Evolutionary conservation across 352 stramenopile species (phyloP), one percentile per base, ranked within the genome.

Genomic region (Aphanomyces astaci): DNA sequence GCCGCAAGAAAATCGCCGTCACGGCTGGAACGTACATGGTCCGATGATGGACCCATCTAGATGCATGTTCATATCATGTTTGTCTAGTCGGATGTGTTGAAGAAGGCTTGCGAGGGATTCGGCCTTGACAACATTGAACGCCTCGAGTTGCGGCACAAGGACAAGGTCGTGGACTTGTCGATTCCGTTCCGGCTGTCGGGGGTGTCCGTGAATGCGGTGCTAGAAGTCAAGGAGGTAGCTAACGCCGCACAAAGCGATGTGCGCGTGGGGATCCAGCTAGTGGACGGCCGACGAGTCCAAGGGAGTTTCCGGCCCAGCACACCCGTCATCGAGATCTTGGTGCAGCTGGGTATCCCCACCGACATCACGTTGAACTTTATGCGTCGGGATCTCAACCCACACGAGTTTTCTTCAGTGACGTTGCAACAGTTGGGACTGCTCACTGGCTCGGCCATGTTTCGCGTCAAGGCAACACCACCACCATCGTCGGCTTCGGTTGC

Each of bases 371-470:
- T 95, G n/a, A 86, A 75, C 45, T 95, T 89, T 52, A 71, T 95
- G 72, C 87, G 88, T 33, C 77, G 79, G 0, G 84, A 94, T 66
- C 87, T 95, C 40, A 31, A 69, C 9, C 72, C 57, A 19, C 62
- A 77, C 51, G 71, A 75, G 22, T 89, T 95, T 40, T 51, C 70
- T 10, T 78, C 75, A 49, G 87, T 79, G 4, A 92, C 80, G 13
- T 53, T 95, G 15, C 77, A 86, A 84, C 27, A 53, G 52, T 56
- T 95, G 25, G 87, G 87, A 0, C 83, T 95, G 46, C 30, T 89
- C 55, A 90, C 78, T 62, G 87, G 87, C 5, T 95, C 87, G 33
- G 87, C 81, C 22, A 94, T 95, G 70, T 95, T 95, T 64, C 87
- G 85, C 5, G 76, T 94, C 65, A 79, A 87, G 52, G 33, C 33